phyloP scores from a whole-genome alignment of 2,329 filamentous ascomycete genomes.

The Pseudocercospora musae region DNA sequence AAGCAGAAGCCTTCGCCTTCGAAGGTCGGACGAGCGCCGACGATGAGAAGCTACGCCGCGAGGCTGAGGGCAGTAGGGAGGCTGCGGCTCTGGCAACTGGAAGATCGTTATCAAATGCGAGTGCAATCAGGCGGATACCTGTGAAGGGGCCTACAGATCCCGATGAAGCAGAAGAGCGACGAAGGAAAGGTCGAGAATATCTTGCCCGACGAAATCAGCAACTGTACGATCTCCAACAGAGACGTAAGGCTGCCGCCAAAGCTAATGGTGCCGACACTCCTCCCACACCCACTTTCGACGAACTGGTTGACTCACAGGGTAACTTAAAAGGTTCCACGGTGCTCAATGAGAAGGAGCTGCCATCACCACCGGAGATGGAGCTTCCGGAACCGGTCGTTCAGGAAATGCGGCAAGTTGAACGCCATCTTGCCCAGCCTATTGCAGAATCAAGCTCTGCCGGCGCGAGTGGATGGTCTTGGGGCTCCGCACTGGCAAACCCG shows the following conservation, averaged over 20 bases:
- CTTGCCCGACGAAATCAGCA: conserved; percentile 35
- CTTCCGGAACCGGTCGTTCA: conserved; percentile 20
- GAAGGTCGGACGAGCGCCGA: conserved; percentile 35
- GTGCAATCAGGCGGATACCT: conserved; percentile 31
- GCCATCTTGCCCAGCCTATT: conserved; percentile 23
- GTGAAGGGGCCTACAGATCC: conserved; percentile 31
- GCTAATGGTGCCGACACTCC: conserved; percentile 19
- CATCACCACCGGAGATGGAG: conserved; percentile 18
- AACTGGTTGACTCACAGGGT: conserved; percentile 33
- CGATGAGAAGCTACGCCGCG: conserved; percentile 29
- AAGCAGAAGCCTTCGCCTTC: conserved; percentile 38
- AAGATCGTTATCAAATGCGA: conserved; percentile 23
- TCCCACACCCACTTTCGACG: conserved; percentile 32
- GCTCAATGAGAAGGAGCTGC: conserved; percentile 19
- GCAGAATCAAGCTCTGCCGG: conserved; percentile 21
- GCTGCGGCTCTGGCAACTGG: conserved; percentile 38
- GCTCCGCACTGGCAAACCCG: conserved; percentile 43
- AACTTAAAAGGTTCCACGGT: conserved; percentile 24
- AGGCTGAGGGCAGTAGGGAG: conserved; percentile 31
- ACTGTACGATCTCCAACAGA: conserved; percentile 34
- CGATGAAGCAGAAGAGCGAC: conserved; percentile 34
- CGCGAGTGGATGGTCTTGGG: conserved; percentile 39
- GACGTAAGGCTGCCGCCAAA: conserved; percentile 21
- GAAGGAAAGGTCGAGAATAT: conserved; percentile 36
- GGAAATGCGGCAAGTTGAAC: conserved; percentile 28